Evolutionary conservation across 1,284 basidiomycete genomes (phyloP).

Genomic region (Somion occarium): DNA sequence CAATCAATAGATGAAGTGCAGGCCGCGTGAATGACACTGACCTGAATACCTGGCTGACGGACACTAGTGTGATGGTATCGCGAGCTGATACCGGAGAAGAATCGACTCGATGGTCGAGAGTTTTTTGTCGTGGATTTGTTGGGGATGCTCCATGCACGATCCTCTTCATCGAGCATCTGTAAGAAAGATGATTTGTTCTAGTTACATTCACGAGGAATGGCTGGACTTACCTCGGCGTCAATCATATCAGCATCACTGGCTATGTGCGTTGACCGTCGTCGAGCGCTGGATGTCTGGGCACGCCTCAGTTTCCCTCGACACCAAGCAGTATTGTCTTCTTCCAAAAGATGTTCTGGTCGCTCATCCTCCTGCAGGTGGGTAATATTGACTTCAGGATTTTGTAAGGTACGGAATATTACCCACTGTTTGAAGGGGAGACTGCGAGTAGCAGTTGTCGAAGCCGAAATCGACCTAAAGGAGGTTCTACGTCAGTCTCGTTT

Average conservation of each 20-base stretch:
- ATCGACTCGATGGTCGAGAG: too few species aligned
- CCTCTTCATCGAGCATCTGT: conserved; percentile 36
- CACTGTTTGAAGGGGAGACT: not conserved
- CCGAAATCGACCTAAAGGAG: not conserved
- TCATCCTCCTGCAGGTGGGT: not conserved
- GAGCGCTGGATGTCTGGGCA: too few species aligned
- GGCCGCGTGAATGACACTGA: too few species aligned
- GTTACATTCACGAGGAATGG: too few species aligned
- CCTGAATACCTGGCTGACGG: too few species aligned
- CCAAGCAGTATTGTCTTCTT: not conserved
- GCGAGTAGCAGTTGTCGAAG: not conserved
- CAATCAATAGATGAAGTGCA: not conserved
- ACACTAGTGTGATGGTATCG: too few species aligned
- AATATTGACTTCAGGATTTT: not conserved
- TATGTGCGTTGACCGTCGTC: too few species aligned
- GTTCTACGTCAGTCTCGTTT: too few species aligned
- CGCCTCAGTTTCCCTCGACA: not conserved
- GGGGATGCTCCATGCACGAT: conserved; percentile 21
- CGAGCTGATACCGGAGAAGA: too few species aligned
- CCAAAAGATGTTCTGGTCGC: not conserved
- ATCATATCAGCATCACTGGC: too few species aligned
- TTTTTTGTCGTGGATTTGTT: conserved; percentile 7
- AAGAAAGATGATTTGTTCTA: too few species aligned
- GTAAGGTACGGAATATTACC: not conserved
- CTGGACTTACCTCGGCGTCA: too few species aligned